phyloP scores from a whole-genome alignment of 352 stramenopile genomes.

The Aphanomyces astaci region DNA sequence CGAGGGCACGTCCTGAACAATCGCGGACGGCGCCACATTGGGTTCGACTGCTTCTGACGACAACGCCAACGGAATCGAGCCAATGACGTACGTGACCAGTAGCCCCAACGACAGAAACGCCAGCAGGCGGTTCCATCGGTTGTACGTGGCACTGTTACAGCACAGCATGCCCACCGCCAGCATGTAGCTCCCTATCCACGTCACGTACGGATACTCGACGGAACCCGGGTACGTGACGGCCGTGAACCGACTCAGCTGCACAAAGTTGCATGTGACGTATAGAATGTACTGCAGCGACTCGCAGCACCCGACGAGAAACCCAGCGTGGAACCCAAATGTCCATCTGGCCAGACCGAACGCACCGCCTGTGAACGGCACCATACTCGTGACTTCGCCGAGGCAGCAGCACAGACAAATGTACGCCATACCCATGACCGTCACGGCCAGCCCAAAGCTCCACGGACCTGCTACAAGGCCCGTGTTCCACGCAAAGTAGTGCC shows the following conservation, averaged over 20 bases:
- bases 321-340: slow-evolving; percentile 27
- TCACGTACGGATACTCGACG: slow-evolving; percentile 32
- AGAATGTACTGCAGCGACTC: slow-evolving; percentile 21
- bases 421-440: slow-evolving; percentile 30
- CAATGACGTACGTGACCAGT: slow-evolving; percentile 34
- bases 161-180: slow-evolving; percentile 27
- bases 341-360: slow-evolving; percentile 27
- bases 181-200: slow-evolving; percentile 32
- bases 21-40: not conserved
- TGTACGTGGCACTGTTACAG: slow-evolving; percentile 31
- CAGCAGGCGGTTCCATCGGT: slow-evolving; percentile 35
- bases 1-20: not conserved
- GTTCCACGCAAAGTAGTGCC: slow-evolving; percentile 30
- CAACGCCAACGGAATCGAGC: slow-evolving; percentile 26
- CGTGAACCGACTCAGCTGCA: not conserved
- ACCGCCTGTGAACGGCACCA: slow-evolving; percentile 25
- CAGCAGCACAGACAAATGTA: slow-evolving; percentile 40
- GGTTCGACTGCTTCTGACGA: not conserved
- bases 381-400: slow-evolving; percentile 36
- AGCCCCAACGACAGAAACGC: slow-evolving; percentile 31
- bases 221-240: slow-evolving; percentile 10
- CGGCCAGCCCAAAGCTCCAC: slow-evolving; percentile 29
- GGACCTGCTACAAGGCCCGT: slow-evolving; percentile 28
- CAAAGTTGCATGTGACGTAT: slow-evolving; percentile 2
- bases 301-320: slow-evolving; percentile 26